Base-by-base conservation (phyloP, 495 filamentous ascomycete species). In the Stereocaulon alpinum region DNA sequence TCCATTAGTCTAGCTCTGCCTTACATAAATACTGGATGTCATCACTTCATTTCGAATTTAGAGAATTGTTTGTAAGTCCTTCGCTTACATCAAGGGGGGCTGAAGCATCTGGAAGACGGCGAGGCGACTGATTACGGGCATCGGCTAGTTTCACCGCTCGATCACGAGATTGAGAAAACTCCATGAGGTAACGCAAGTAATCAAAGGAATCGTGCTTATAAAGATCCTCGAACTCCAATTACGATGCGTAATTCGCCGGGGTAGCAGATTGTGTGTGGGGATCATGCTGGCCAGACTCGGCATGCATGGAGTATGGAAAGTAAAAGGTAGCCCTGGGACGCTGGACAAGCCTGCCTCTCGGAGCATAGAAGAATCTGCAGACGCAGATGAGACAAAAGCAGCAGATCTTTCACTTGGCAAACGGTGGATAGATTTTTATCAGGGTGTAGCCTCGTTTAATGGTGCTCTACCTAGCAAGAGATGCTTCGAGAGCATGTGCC, bases 41-140 rank as follows among this genome's bases (percentile, higher is more conserved):
- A 58, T 40, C 2, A 14, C 17, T 29, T 50, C 22, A 40, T 51
- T 17, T 41, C 29, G 45, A 12, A 20, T 17, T 22, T 29, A 17
- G 40, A 29, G 9, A 42, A 6, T 18, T 4, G 24, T 18, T 40
- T 4, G 47, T 42, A n/a, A 5, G 24, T 5, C 1, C 22, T 50
- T 40, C 40, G 44, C 45, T 50, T 58, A 58, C 30, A 32, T 30
- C 49, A 32, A 18, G 14, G 11, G 30, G 30, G 15, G 49, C n/a
- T 52, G 56, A 59, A 51, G 45, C 37, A 50, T 42, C 56, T 27
- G 30, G 37, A 30, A 41, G 18, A n/a, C 2, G 32, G 32, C 22
- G 44, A 42, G 56, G n/a, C 17, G n/a, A 59, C 24, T 51, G 56
- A 59, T 59, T 59, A 51, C 47, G 44, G 56, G 44, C 30, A 41